Evolutionary conservation across 208 protist species (phyloP), one percentile per base, ranked within the genome.

Genomic region (Leishmania turanica): DNA sequence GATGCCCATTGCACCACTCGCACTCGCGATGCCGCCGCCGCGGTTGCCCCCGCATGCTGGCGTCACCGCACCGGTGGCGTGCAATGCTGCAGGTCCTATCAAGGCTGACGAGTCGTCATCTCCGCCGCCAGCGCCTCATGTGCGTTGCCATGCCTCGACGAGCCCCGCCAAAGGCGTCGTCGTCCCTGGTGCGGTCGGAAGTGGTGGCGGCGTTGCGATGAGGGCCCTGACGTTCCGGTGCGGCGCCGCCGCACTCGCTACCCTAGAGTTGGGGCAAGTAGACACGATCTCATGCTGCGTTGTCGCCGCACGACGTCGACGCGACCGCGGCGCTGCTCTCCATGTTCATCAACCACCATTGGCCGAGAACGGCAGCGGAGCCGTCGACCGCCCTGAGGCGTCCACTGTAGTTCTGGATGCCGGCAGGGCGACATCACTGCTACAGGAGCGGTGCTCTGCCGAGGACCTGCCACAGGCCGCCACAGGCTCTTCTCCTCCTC

Each of bases 151-250:
- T 47, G 66, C 40, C 40, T 71, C 40, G 66, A n/a, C 8, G 34
- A 6, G 66, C 17, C n/a, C 66, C 49, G 40, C 66, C 66, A 47
- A 37, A 24, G 40, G 40, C 40, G 69, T 4, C 45, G 69, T 27
- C 69, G 62, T 68, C 62, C 31, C 62, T 68, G 31, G 62, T 68
- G 62, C 31, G 13, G 31, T 31, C 31, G 53, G 49, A 53, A 62
- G 64, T 56, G 64, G 27, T 13, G 77, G 82, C 37, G 82, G 82
- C 19, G 77, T 81, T 40, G 82, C 81, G 65, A 76, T 85, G 65
- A 78, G 31, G 49, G 19, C 60, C 0, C 19, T 81, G 40, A 6
- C 51, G 0, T 81, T 85, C n/a, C 11, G 31, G 51, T 78, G 77
- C 47, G 19, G 31, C 37, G 72, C 49, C 34, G 45, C 62, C 6